Evolutionary conservation across 1,139 yeast species (phyloP).

Genomic region (Yamadazyma kanchanaburiensis): DNA sequence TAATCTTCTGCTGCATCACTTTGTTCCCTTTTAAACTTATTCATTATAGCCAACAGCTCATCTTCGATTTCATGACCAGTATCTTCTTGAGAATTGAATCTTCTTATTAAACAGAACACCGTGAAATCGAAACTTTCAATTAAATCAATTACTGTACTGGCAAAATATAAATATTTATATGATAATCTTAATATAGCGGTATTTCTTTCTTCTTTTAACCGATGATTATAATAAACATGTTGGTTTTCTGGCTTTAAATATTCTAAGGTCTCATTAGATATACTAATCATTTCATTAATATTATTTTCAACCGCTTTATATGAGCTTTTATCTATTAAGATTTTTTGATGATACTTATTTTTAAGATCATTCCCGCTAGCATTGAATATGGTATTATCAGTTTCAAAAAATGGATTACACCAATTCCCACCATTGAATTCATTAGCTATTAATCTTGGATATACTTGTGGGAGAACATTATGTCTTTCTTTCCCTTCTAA

Average conservation of each 20-base stretch:
- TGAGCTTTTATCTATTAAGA: conserved; percentile 50
- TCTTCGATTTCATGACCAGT: too few species aligned
- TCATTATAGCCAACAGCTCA: conserved; percentile 12
- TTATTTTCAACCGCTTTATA: conserved; percentile 31
- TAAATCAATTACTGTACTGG: conserved; percentile 48
- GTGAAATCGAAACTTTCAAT: conserved; percentile 64
- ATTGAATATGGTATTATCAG: conserved; percentile 35
- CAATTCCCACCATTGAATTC: conserved; percentile 74
- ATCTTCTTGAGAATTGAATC: conserved; percentile 20
- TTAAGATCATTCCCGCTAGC: conserved; percentile 47
- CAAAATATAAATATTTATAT: conserved; percentile 49
- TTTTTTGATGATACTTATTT: conserved; percentile 41
- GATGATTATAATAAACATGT: conserved; percentile 31
- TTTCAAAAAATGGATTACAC: conserved; percentile 62
- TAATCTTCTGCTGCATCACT: conserved; percentile 1
- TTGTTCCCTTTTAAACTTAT: conserved; percentile 5
- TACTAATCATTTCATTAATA: conserved; percentile 34
- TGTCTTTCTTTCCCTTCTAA: conserved; percentile 29
- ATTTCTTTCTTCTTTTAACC: conserved; percentile 45
- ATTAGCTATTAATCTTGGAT: conserved; percentile 63
- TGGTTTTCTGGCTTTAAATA: conserved; percentile 36
- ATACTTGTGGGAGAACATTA: conserved; percentile 54
- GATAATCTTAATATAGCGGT: conserved; percentile 50
- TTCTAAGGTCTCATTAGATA: conserved; percentile 40
- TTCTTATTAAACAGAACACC: conserved; percentile 43